Base-by-base conservation (phyloP, 495 filamentous ascomycete genomes). In the Tuber microsphaerosporum region DNA sequence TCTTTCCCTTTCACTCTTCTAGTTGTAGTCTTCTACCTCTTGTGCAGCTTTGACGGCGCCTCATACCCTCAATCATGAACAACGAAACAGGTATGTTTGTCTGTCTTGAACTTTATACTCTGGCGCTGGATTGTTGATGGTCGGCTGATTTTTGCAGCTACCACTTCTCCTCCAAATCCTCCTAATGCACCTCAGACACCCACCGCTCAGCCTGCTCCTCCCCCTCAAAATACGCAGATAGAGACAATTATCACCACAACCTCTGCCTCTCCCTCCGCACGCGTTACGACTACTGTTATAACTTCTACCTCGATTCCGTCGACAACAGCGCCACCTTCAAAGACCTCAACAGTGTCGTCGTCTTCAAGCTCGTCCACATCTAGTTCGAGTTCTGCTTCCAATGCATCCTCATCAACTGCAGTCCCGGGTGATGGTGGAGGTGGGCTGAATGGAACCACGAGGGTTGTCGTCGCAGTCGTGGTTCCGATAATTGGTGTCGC, bases 401-500 rank as follows among this genome's bases (percentile, higher is more conserved):
- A 61, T n/a, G 73, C 72, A 42, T 69, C 71, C 22, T 75, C 78
- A 12, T 56, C 74, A 31, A 77, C 78, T 31, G 20, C 42, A 44
- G 42, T 68, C 31, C 51, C 77, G 14, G 71, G 10, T 70, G 31
- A 45, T 46, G 10, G 51, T 65, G 76, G 77, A 31, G 81, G 86
- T 68, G 88, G 90, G 22, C 86, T 95, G 6, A 86, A 85, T 22
- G 84, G 87, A 45, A 87, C 86, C 68, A 91, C 90, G 34, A 94
- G 88, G 74, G 95, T 95, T 77, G 95, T 96, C 10, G 89, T 99
- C 31, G 96, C 94, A 3, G 95, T 99, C 0, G 93, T 97, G 10
- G 91, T 98, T 3, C 95, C 95, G 2, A 94, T 99, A 65, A 93
- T 89, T 9, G 92, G 92, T 2, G 92, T 99, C 73, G 94, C 93